Evolutionary conservation across 495 filamentous ascomycete species (phyloP).

Genomic region (Rostrohypoxylon terebratum): DNA sequence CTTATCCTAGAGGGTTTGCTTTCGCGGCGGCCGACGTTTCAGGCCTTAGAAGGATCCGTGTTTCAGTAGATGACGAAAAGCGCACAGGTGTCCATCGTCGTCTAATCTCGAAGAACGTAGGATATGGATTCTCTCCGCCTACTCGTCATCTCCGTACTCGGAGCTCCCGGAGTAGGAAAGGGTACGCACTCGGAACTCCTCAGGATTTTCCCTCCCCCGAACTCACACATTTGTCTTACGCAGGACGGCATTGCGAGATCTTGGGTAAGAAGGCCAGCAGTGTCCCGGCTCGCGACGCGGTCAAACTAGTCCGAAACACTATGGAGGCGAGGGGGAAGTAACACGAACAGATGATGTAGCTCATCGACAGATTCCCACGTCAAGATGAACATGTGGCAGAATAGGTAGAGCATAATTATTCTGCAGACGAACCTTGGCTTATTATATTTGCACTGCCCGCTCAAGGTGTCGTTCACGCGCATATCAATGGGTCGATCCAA

Average conservation of each 20-base stretch:
- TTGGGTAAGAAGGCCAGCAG: slow-evolving; percentile 32
- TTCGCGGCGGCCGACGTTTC: slow-evolving; percentile 9
- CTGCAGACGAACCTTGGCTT: slow-evolving; percentile 16
- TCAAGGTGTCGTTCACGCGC: slow-evolving; percentile 20
- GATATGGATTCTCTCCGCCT: too few relatives aligned
- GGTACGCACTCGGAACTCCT: slow-evolving; percentile 54
- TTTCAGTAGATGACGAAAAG: slow-evolving; percentile 6
- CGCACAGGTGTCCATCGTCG: neutral
- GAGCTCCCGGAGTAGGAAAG: slow-evolving; percentile 68
- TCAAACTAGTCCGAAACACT: slow-evolving; percentile 18
- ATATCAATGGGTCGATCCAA: slow-evolving; percentile 13
- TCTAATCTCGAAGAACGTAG: neutral
- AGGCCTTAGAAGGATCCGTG: slow-evolving; percentile 7
- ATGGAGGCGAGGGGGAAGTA: slow-evolving; percentile 19
- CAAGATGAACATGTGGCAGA: slow-evolving; percentile 21
- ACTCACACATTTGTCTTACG: slow-evolving; percentile 40
- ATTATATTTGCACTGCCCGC: slow-evolving; percentile 29
- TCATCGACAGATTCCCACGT: slow-evolving; percentile 38
- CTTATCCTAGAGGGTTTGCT: slow-evolving; percentile 13
- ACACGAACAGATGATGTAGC: slow-evolving; percentile 26
- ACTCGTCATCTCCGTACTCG: slow-evolving; percentile 60
- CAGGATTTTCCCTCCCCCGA: neutral
- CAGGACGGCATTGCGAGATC: slow-evolving; percentile 37
- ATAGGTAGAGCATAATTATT: slow-evolving; percentile 19
- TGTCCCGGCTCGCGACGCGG: slow-evolving; percentile 23